Evolutionary conservation across 106 monocot genomes (phyloP).

Genomic region (Gastrodia elata): DNA sequence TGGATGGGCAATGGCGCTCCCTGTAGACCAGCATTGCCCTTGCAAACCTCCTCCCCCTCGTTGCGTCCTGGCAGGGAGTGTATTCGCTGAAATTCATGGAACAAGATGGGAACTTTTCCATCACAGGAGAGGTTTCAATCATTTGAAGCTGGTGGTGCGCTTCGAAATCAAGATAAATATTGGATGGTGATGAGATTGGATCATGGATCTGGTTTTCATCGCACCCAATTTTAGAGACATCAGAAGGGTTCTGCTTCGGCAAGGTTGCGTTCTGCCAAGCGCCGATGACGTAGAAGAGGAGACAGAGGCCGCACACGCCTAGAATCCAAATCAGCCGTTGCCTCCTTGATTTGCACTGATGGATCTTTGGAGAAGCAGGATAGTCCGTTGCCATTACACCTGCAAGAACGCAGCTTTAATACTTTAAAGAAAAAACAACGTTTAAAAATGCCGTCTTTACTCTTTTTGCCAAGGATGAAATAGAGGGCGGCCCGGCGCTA

Average conservation of each 20-base stretch:
- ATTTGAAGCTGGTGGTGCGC: conserved; percentile 36
- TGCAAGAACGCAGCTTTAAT: neutral
- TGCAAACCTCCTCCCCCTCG: conserved; percentile 29
- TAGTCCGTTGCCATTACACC: conserved; percentile 41
- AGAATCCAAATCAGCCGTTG: conserved; percentile 31
- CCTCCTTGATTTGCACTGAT: conserved; percentile 32
- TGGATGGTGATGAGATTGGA: conserved; percentile 9
- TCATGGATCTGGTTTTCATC: neutral
- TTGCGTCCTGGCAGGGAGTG: conserved; percentile 53
- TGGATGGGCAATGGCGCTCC: conserved; percentile 47
- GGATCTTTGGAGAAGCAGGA: conserved; percentile 36
- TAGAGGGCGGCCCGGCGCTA: neutral
- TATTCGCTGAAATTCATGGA: conserved; percentile 50
- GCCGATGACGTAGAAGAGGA: conserved; percentile 41
- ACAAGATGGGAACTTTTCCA: conserved; percentile 25
- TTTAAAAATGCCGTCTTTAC: neutral
- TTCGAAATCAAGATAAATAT: conserved; percentile 29
- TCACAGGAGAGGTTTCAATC: conserved; percentile 8
- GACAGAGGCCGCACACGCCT: conserved; percentile 32
- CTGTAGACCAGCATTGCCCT: conserved; percentile 40
- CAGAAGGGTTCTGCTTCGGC: conserved; percentile 6
- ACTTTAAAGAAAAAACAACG: neutral
- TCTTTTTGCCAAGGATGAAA: neutral
- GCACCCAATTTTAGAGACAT: conserved; percentile 9
- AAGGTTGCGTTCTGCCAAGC: conserved; percentile 33